Conservation (phyloP, 306 rosid genomes). For the Vigna trinervia region DNA sequence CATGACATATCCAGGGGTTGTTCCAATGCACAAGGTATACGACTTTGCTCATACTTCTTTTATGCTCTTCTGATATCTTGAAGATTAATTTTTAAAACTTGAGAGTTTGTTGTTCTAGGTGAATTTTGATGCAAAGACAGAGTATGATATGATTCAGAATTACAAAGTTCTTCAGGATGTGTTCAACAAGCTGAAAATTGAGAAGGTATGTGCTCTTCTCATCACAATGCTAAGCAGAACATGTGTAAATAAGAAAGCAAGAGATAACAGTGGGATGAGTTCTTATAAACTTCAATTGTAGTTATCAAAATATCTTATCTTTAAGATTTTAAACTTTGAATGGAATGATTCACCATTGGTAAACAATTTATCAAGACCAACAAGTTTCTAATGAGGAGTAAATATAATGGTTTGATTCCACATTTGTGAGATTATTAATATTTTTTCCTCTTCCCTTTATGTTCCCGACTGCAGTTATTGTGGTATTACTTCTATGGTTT, state of each 20-base stretch:
- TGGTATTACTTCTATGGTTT: conserved; percentile 16
- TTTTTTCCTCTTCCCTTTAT: background rate
- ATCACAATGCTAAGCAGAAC: background rate
- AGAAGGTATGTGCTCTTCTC: conserved; percentile 61
- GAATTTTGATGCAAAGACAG: conserved; percentile 90
- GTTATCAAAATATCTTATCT: conserved; percentile 1
- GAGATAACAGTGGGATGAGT: background rate
- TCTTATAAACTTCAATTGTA: background rate
- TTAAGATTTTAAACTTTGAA: conserved; percentile 1
- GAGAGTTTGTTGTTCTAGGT: conserved; percentile 60
- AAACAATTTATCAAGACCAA: conserved; percentile 12
- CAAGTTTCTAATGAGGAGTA: conserved; percentile 12
- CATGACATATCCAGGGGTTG: conserved; percentile 90
- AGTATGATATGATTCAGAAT: conserved; percentile 96
- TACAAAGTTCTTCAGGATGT: conserved; percentile 94
- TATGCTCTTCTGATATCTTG: conserved; percentile 12
- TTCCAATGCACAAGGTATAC: conserved; percentile 94
- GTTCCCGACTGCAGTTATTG: conserved; percentile 19
- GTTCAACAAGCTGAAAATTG: conserved; percentile 87
- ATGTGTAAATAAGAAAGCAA: conserved; percentile 16
- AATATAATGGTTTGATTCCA: conserved; percentile 30
- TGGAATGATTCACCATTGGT: conserved; percentile 19
- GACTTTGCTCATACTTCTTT: conserved; percentile 36
- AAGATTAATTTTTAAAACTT: conserved; percentile 4
- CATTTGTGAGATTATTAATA: background rate